Evolutionary conservation across 768 basidiomycete species (phyloP).

Genomic region (Crepidotus variabilis): DNA sequence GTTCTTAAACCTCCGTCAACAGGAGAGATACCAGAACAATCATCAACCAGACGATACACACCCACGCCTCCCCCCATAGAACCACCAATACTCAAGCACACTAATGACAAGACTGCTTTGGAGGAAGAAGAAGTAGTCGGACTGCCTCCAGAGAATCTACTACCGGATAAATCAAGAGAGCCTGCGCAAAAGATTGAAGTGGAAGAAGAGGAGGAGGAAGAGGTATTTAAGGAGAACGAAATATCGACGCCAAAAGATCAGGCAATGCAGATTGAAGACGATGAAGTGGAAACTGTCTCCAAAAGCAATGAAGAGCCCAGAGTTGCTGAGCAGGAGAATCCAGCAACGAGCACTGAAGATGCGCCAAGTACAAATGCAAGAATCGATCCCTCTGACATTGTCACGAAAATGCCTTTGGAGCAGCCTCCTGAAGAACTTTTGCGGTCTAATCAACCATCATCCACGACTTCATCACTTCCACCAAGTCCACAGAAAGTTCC

Average conservation of each 20-base stretch:
- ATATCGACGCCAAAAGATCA: slow-evolving; percentile 3
- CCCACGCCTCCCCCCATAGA: no score
- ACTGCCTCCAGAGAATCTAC: neutral
- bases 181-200: neutral
- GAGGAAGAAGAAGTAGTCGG: neutral
- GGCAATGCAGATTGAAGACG: slow-evolving; percentile 11
- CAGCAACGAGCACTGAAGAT: neutral
- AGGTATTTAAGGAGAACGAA: neutral
- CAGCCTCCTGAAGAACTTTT: neutral
- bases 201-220: slow-evolving; percentile 7
- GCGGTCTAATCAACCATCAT: neutral
- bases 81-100: no score
- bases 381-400: neutral
- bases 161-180: neutral
- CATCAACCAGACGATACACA: neutral
- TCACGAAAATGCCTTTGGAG: neutral
- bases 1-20: neutral
- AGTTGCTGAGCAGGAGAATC: neutral
- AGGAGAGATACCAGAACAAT: neutral
- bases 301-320: neutral
- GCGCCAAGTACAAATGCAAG: neutral
- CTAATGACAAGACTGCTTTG: neutral
- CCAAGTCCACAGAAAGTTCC: neutral
- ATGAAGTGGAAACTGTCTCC: slow-evolving; percentile 1
- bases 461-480: neutral